Conservation (phyloP, 768 basidiomycete species). For the Symmetrospora coprosmae region DNA sequence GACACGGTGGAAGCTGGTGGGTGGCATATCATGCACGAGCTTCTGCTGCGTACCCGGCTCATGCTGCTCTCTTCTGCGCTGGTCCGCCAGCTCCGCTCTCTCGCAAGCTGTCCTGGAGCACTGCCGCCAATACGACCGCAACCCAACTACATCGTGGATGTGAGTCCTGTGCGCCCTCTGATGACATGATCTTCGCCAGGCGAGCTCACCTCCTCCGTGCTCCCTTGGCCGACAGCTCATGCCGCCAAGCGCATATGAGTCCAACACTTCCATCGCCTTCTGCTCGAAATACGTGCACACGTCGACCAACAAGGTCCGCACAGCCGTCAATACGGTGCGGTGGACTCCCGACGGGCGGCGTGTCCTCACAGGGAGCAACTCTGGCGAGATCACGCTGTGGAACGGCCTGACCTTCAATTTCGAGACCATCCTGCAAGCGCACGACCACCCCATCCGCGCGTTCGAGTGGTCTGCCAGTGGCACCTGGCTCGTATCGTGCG, state of each 20-base stretch:
- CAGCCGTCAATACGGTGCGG: slow-evolving; percentile 87
- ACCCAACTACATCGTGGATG: slow-evolving; percentile 69
- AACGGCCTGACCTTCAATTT: slow-evolving; percentile 99
- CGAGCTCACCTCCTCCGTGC: no score
- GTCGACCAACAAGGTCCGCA: slow-evolving; percentile 94
- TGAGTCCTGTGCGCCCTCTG: slow-evolving; percentile 37
- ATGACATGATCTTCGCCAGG: no score
- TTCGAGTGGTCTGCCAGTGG: slow-evolving; percentile 84
- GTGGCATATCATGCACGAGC: no score
- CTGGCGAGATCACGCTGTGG: slow-evolving; percentile 97
- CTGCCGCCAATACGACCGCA: slow-evolving; percentile 51
- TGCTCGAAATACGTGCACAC: slow-evolving; percentile 97
- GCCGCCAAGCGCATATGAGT: slow-evolving; percentile 79
- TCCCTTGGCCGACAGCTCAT: slow-evolving; percentile 52
- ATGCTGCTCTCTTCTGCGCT: not conserved
- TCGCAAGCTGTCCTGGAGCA: slow-evolving; percentile 2
- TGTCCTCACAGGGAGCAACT: slow-evolving; percentile 83
- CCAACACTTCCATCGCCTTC: slow-evolving; percentile 79
- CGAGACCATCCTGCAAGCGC: slow-evolving; percentile 83
- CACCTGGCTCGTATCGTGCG: slow-evolving; percentile 79
- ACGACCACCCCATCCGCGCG: slow-evolving; percentile 83
- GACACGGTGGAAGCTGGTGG: slow-evolving; percentile 69
- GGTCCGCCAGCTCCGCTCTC: slow-evolving; percentile 3
- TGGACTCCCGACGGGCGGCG: slow-evolving; percentile 96
- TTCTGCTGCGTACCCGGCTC: not conserved